These are phyloP conservation scores for Rhododendron kiyosumense DNA, from an alignment of 148 eudicot species.

Conservation along the genomic window DNA sequence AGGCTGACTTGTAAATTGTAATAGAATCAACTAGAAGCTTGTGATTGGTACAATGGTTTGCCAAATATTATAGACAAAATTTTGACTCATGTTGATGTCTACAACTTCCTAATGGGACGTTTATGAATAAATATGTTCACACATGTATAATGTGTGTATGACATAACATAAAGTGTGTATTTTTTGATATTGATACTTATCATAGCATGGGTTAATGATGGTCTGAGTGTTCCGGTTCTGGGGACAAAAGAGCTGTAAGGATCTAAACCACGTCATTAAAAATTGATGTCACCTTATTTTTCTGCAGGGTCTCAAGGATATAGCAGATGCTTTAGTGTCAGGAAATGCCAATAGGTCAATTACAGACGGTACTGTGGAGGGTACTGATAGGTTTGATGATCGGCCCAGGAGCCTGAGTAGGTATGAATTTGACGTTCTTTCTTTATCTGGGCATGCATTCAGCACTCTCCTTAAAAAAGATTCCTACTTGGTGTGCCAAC, in stretches of 20 bases:
- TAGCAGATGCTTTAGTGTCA: conserved; percentile 24
- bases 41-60: not conserved
- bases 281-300: not conserved
- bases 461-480: not conserved
- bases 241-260: not conserved
- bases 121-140: not conserved
- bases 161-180: not conserved
- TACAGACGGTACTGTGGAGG: conserved; percentile 20
- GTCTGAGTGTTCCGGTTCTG: not conserved
- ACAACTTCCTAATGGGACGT: not conserved
- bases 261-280: not conserved
- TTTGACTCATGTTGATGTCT: not conserved
- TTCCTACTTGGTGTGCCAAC: not conserved
- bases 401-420: conserved; percentile 27
- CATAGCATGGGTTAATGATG: not conserved
- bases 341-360: conserved; percentile 21
- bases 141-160: not conserved
- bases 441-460: not conserved
- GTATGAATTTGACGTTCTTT: conserved; percentile 18
- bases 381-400: conserved; percentile 13
- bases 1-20: not conserved
- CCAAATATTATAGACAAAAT: not conserved
- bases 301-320: conserved; percentile 46
- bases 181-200: not conserved
- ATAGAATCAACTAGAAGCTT: not conserved